Conservation (phyloP, 169 alveolate species). For the Blepharisma undulans region DNA sequence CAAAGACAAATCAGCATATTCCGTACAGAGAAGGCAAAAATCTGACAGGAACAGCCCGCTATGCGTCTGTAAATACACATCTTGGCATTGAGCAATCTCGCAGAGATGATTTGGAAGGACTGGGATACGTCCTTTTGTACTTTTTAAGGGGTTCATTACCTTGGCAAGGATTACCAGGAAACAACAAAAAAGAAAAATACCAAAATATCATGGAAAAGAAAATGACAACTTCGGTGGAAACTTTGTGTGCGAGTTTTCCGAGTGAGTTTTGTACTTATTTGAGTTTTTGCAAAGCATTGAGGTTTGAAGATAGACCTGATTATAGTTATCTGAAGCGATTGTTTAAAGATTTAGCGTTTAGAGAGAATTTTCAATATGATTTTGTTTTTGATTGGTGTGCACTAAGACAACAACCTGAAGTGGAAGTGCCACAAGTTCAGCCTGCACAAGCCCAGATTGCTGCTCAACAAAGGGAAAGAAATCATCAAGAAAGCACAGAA, state of each 20-base stretch:
- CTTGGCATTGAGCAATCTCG: constrained; percentile 81
- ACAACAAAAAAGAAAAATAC: constrained; percentile 36
- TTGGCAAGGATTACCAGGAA: constrained; percentile 67
- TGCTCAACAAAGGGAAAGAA: background rate
- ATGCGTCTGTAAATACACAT: constrained; percentile 76
- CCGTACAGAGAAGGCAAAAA: constrained; percentile 65
- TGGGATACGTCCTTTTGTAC: constrained; percentile 75
- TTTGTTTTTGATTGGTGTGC: background rate
- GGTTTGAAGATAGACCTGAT: constrained; percentile 83
- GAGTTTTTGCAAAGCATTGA: constrained; percentile 60
- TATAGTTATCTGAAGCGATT: constrained; percentile 47
- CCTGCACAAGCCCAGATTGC: background rate
- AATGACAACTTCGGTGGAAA: constrained; percentile 67
- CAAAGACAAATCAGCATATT: constrained; percentile 73
- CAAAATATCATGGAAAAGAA: constrained; percentile 72
- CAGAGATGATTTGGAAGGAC: constrained; percentile 82
- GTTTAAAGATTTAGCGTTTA: background rate
- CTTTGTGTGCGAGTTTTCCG: constrained; percentile 70
- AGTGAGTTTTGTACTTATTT: constrained; percentile 55
- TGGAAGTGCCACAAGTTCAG: background rate
- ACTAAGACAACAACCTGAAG: background rate
- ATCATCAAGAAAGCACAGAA: background rate
- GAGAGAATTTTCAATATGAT: background rate
- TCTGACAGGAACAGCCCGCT: constrained; percentile 79
- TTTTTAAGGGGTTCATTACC: constrained; percentile 79